A percentile compares a stretch with the other conserved stretches of the same genome.
phyloP scores from a whole-genome alignment of 208 protist species.

The Angomonas ambiguus region DNA sequence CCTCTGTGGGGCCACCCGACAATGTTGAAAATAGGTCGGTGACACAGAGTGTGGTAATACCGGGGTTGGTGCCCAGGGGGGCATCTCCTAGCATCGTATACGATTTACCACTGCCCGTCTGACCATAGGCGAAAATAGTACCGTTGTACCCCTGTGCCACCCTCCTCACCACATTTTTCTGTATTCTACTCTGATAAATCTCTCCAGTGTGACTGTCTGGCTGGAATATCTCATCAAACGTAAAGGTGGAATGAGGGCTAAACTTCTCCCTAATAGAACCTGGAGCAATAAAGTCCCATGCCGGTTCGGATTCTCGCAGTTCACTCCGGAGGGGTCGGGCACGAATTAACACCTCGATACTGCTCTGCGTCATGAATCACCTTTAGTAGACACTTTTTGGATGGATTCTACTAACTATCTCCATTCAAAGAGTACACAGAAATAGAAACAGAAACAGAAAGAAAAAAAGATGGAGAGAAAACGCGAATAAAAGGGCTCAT shows the following conservation, averaged over 20 bases:
- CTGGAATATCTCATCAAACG: conserved; percentile 69
- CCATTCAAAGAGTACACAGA: not conserved
- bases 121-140: conserved; percentile 83
- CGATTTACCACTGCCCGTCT: conserved; percentile 85
- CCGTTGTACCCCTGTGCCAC: conserved; percentile 85
- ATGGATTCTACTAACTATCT: no score
- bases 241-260: conserved; percentile 61
- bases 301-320: conserved; percentile 34
- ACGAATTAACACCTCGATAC: conserved; percentile 67
- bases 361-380: conserved; percentile 25
- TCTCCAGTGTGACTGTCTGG: conserved; percentile 26
- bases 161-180: conserved; percentile 35
- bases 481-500: no score
- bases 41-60: conserved; percentile 45
- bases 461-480: conserved; percentile 9
- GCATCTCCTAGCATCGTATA: conserved; percentile 74
- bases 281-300: conserved; percentile 22
- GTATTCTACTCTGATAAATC: conserved; percentile 52
- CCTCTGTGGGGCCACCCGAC: conserved; percentile 28
- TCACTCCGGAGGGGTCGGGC: conserved; percentile 52
- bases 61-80: conserved; percentile 10
- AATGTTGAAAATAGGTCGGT: conserved; percentile 56
- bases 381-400: no score
- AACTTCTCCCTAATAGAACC: conserved; percentile 41
- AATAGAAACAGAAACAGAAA: conserved; percentile 8